Conservation (phyloP, 73 alveolate genomes). For the Uronychia binucleata region DNA sequence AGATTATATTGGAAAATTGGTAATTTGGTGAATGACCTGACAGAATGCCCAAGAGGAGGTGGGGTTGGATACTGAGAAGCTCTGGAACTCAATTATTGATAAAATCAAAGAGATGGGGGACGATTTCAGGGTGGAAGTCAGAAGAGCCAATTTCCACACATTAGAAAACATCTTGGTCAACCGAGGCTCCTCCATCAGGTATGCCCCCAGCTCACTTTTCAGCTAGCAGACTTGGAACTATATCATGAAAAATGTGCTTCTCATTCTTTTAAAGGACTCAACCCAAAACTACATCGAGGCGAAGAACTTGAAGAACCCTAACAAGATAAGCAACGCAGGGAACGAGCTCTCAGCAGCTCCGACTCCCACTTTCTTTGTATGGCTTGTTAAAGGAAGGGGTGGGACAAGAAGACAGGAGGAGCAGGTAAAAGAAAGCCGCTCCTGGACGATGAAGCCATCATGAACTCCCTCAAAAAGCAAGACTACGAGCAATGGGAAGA, state of each 20-base stretch:
- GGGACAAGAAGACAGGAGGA: conserved; percentile 29
- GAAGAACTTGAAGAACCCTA: conserved; percentile 8
- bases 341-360: conserved; percentile 21
- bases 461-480: conserved; percentile 32
- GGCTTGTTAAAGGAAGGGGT: conserved; percentile 16
- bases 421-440: conserved; percentile 24
- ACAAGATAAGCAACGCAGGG: background rate
- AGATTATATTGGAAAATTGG: conserved; percentile 47
- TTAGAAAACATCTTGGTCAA: conserved; percentile 51
- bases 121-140: conserved; percentile 50
- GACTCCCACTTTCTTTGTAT: conserved; percentile 60
- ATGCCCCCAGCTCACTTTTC: background rate
- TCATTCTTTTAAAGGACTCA: conserved; percentile 16
- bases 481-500: conserved; percentile 68
- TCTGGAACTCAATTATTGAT: conserved; percentile 37
- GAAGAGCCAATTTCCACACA: conserved; percentile 54
- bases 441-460: conserved; percentile 56
- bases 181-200: conserved; percentile 33
- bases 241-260: conserved; percentile 20
- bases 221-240: conserved; percentile 31
- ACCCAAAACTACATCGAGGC: conserved; percentile 9
- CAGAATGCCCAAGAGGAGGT: conserved; percentile 1
- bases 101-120: conserved; percentile 43
- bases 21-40: background rate
- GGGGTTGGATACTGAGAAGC: conserved; percentile 27